Conservation (phyloP, 2,329 filamentous ascomycete species). For the Fusarium tjaetaba region DNA sequence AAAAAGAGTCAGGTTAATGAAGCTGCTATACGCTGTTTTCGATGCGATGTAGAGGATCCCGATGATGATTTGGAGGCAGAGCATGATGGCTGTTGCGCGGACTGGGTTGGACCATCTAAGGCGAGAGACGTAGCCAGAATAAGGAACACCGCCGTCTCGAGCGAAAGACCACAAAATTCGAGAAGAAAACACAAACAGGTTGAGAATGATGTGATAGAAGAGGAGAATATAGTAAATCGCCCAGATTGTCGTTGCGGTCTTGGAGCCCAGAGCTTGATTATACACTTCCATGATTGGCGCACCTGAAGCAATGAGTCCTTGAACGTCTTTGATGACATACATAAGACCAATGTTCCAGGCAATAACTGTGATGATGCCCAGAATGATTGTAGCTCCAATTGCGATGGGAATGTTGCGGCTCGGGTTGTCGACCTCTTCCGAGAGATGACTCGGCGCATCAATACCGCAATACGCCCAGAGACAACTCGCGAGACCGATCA, state of each 20-base stretch:
- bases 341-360: neutral
- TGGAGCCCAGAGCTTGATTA: neutral
- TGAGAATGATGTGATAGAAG: neutral
- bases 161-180: neutral
- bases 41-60: neutral
- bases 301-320: neutral
- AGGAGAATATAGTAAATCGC: neutral
- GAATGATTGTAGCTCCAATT: neutral
- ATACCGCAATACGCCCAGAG: neutral
- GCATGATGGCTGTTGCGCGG: neutral
- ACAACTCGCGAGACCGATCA: neutral
- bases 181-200: neutral
- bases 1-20: neutral
- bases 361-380: neutral
- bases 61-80: neutral
- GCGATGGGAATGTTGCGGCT: neutral
- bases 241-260: neutral
- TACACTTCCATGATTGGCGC: neutral
- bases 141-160: neutral
- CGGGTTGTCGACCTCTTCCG: neutral
- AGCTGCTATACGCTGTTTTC: neutral
- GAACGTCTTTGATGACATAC: neutral
- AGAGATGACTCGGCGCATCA: neutral
- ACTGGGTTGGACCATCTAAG: neutral
- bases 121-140: rapidly evolving